A percentile compares a stretch with the other conserved stretches of the same genome.
phyloP scores from a whole-genome alignment of 2,329 filamentous ascomycete species.

The Aspergillus sp. region DNA sequence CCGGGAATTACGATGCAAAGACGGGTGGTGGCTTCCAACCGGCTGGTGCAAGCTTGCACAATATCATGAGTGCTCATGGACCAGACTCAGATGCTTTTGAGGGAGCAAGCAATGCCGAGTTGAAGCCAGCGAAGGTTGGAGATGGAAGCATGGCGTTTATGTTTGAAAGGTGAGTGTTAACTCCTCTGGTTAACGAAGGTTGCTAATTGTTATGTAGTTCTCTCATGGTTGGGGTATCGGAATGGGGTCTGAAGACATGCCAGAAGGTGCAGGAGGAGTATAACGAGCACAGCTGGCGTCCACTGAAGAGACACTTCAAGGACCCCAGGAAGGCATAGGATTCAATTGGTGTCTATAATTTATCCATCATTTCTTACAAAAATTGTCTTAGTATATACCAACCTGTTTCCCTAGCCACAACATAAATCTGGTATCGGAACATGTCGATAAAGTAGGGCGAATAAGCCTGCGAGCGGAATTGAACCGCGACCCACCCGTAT shows the following conservation, averaged over 20 bases:
- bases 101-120: conserved; percentile 52
- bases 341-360: not conserved
- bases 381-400: not conserved
- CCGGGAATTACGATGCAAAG: conserved; percentile 62
- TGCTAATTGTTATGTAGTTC: conserved; percentile 47
- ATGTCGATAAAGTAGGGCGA: too few species aligned
- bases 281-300: conserved; percentile 78
- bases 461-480: too few species aligned
- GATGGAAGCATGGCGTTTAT: conserved; percentile 64
- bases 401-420: too few species aligned
- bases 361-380: not conserved
- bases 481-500: not conserved
- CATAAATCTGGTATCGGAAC: too few species aligned
- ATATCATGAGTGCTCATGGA: conserved; percentile 70
- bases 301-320: conserved; percentile 63
- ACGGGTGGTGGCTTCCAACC: conserved; percentile 58
- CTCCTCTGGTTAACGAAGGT: not conserved
- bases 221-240: conserved; percentile 70
- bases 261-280: conserved; percentile 71
- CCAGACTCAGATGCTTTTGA: conserved; percentile 58
- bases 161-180: conserved; percentile 55
- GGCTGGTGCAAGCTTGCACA: conserved; percentile 64
- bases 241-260: conserved; percentile 71
- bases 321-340: conserved; percentile 45
- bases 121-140: conserved; percentile 58